These are phyloP conservation scores for Lenwebbia sp. DNA, from an alignment of 345 rosid genomes.

Conservation along the genomic window DNA sequence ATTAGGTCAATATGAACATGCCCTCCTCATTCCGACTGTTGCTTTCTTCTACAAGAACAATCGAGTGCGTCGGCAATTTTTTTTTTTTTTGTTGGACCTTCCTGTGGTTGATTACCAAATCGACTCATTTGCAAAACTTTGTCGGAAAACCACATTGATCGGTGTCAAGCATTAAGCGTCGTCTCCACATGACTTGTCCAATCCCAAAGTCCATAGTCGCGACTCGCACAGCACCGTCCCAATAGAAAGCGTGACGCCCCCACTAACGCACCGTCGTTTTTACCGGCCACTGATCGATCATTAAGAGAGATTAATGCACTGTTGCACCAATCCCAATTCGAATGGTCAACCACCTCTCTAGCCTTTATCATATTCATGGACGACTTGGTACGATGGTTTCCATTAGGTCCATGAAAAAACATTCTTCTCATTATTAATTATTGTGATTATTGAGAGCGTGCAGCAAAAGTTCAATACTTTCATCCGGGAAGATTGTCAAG, in stretches of 20 bases:
- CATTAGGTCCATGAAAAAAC: background rate
- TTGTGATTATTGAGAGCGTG: too few relatives aligned
- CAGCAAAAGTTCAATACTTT: too few relatives aligned
- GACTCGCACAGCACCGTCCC: background rate
- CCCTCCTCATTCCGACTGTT: background rate
- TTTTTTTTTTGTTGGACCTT: background rate
- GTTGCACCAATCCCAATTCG: background rate
- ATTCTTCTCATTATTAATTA: background rate
- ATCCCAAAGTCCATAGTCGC: background rate
- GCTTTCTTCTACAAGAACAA: background rate
- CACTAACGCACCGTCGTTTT: background rate
- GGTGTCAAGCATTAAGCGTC: background rate
- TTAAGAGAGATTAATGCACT: background rate
- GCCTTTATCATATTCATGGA: background rate
- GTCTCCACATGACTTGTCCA: background rate
- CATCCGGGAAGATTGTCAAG: too few relatives aligned
- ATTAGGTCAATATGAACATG: background rate
- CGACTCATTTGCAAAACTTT: background rate
- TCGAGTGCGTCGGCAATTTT: background rate
- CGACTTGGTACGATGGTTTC: background rate
- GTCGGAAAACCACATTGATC: background rate
- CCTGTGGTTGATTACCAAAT: background rate
- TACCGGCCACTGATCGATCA: background rate
- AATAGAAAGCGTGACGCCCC: background rate
- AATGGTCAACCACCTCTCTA: background rate